phyloP scores from a whole-genome alignment of 75 land plant genomes.

The Picea glauca region DNA sequence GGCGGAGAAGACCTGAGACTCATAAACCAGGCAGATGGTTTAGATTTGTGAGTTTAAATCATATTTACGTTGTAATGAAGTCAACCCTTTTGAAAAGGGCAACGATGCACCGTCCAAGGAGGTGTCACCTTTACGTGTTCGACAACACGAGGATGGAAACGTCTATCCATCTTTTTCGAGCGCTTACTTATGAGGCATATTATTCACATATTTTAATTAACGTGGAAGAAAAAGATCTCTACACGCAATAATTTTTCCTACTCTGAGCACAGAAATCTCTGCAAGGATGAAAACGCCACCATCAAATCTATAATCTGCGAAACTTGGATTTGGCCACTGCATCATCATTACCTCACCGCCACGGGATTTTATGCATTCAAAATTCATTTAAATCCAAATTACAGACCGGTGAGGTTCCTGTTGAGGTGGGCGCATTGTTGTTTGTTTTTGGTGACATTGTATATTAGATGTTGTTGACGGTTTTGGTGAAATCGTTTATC shows the following conservation, averaged over 20 bases:
- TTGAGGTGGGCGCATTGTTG: no score
- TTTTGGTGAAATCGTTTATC: no score
- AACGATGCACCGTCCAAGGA: background rate
- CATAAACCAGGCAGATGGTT: background rate
- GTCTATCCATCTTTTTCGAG: background rate
- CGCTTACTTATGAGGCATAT: background rate
- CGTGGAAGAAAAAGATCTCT: background rate
- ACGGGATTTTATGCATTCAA: no score
- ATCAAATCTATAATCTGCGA: no score
- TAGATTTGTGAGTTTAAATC: background rate
- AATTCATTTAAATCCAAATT: no score
- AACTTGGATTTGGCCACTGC: no score
- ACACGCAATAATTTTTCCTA: background rate
- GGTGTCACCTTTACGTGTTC: background rate
- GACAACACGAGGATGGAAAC: background rate
- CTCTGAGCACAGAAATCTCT: background rate
- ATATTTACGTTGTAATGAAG: background rate
- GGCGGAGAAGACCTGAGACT: background rate
- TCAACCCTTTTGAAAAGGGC: conserved; percentile 1
- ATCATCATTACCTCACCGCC: no score
- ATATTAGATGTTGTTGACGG: no score
- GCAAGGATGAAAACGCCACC: no score
- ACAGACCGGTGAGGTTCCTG: no score
- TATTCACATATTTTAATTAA: background rate
- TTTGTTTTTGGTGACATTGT: no score